These are phyloP conservation scores for Musa balbisiana DNA, from an alignment of 202 grass and related monocot genomes.

Conservation along the genomic window DNA sequence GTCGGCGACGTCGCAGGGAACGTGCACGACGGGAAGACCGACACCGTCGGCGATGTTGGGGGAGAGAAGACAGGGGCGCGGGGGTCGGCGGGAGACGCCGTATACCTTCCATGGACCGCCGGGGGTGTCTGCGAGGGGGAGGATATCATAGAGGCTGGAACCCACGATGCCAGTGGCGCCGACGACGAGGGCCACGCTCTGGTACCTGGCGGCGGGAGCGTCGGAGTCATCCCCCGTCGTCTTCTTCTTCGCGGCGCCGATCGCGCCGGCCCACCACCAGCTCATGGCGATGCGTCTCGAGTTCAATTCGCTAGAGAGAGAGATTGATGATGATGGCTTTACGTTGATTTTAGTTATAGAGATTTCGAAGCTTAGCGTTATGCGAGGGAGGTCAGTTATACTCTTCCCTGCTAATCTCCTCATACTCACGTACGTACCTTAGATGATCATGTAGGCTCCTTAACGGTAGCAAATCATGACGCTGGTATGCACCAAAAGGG, in stretches of 20 bases:
- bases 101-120: conserved; percentile 26
- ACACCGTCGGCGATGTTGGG: not conserved
- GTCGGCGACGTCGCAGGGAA: conserved; percentile 13
- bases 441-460: too few species aligned
- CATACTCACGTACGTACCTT: too few species aligned
- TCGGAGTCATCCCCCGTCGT: not conserved
- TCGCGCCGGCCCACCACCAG: conserved; percentile 24
- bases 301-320: not conserved
- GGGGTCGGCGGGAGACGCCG: conserved; percentile 18
- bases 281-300: not conserved
- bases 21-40: not conserved
- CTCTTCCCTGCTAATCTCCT: too few species aligned
- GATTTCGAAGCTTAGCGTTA: too few species aligned
- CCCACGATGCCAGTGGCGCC: conserved; percentile 21
- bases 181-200: conserved; percentile 17
- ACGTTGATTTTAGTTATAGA: too few species aligned
- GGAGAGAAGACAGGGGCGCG: not conserved
- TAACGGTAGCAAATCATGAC: too few species aligned
- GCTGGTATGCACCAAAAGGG: too few species aligned
- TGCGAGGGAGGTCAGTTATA: too few species aligned
- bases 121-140: conserved; percentile 19
- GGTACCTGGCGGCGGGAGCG: not conserved
- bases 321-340: not conserved
- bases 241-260: conserved; percentile 15
- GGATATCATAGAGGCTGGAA: conserved; percentile 18